Evolutionary conservation across 495 filamentous ascomycete genomes (phyloP).

Genomic region (Neurospora sp.): DNA sequence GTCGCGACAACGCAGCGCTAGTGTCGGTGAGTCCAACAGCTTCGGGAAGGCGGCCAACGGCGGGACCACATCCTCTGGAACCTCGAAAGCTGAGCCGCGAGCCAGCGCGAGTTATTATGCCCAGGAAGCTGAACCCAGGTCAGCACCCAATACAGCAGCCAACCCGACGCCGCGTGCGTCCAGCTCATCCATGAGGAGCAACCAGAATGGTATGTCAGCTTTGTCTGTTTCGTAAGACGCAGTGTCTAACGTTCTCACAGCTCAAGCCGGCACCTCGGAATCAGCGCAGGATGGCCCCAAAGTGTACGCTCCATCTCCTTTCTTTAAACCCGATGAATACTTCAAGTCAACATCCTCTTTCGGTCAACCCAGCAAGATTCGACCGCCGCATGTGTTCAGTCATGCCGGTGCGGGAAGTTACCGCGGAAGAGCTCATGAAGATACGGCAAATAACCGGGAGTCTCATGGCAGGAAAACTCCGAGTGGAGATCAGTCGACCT

Average conservation of each 20-base stretch:
- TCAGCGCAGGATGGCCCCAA: slow-evolving; percentile 9
- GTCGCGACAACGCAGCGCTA: slow-evolving; percentile 22
- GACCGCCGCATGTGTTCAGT: background rate
- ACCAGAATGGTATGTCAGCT: slow-evolving; percentile 11
- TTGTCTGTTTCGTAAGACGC: background rate
- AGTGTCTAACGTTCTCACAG: background rate
- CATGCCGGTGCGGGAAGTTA: slow-evolving; percentile 4
- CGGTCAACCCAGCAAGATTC: background rate
- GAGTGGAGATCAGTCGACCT: slow-evolving; percentile 15
- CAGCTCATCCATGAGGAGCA: slow-evolving; percentile 11
- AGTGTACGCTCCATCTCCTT: slow-evolving; percentile 20
- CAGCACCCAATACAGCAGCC: slow-evolving; percentile 18
- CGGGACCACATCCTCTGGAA: slow-evolving; percentile 1
- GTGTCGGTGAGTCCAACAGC: slow-evolving; percentile 17
- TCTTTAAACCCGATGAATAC: background rate
- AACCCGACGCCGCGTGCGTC: slow-evolving; percentile 1
- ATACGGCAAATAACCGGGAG: slow-evolving; percentile 1
- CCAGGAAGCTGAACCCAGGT: slow-evolving; percentile 11
- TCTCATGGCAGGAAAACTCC: slow-evolving; percentile 6
- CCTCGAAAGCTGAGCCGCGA: background rate
- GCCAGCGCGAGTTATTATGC: background rate
- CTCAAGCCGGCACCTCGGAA: slow-evolving; percentile 1
- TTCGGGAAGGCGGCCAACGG: slow-evolving; percentile 9
- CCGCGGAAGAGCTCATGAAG: background rate
- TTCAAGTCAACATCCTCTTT: background rate